Conservation (phyloP, 2,329 filamentous ascomycete genomes). For the Fusarium succisae region DNA sequence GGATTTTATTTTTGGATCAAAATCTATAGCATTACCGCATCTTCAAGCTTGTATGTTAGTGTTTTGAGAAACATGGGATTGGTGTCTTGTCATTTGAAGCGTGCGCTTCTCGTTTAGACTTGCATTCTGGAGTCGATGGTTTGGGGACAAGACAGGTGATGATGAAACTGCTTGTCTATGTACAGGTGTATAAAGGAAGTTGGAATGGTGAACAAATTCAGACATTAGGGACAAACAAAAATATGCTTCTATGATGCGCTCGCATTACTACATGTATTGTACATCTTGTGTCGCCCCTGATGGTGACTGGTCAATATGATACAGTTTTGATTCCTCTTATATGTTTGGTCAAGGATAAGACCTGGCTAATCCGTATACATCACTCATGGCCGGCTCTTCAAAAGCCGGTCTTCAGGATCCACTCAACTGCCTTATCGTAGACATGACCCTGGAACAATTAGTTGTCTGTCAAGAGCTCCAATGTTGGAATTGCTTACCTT, state of each 20-base stretch:
- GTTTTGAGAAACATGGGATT: slow-evolving; percentile 39
- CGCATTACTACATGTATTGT: slow-evolving; percentile 46
- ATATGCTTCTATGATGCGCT: slow-evolving; percentile 36
- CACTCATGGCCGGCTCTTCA: slow-evolving; percentile 25
- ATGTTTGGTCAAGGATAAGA: neutral
- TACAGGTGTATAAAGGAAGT: slow-evolving; percentile 39
- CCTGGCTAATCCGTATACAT: neutral
- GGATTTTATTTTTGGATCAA: slow-evolving; percentile 34
- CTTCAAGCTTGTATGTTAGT: slow-evolving; percentile 45
- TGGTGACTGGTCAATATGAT: slow-evolving; percentile 40
- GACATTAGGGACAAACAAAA: slow-evolving; percentile 38
- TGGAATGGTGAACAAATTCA: slow-evolving; percentile 41
- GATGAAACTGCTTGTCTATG: slow-evolving; percentile 34
- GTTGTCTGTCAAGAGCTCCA: neutral
- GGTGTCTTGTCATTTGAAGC: slow-evolving; percentile 42
- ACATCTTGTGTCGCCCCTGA: slow-evolving; percentile 38
- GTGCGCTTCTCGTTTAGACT: slow-evolving; percentile 42
- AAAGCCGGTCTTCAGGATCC: slow-evolving; percentile 50
- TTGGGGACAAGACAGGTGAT: slow-evolving; percentile 33
- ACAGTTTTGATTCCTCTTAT: slow-evolving; percentile 35
- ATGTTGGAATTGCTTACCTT: slow-evolving; percentile 62
- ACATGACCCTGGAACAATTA: slow-evolving; percentile 46
- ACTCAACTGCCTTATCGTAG: slow-evolving; percentile 44
- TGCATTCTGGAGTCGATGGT: slow-evolving; percentile 45
- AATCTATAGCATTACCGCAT: slow-evolving; percentile 20